Evolutionary conservation across 495 filamentous ascomycete genomes (phyloP).

Genomic region (Mytilinidion resinicola): DNA sequence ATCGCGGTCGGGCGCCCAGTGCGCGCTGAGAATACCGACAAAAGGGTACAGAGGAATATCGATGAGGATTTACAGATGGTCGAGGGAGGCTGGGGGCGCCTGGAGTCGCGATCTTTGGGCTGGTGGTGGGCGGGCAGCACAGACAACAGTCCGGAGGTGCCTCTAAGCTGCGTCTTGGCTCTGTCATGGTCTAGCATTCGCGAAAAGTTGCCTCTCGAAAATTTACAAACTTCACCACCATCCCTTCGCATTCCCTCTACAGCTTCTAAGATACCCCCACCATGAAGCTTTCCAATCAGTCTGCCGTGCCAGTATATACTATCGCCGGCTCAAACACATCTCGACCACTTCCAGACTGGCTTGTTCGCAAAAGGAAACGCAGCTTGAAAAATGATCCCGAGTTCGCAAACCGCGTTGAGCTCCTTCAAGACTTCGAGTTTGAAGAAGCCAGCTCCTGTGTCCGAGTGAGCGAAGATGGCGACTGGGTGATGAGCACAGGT

Average conservation of each 20-base stretch:
- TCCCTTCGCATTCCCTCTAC: background rate
- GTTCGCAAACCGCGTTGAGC: conserved; percentile 86
- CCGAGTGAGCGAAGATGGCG: conserved; percentile 86
- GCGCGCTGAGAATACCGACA: no score
- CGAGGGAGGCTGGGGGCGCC: no score
- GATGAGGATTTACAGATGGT: no score
- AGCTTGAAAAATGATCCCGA: conserved; percentile 90
- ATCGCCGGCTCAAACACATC: conserved; percentile 88
- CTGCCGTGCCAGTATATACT: conserved; percentile 89
- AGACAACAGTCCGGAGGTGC: no score
- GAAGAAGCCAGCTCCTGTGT: conserved; percentile 96
- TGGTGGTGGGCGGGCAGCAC: no score
- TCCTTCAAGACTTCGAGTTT: conserved; percentile 97
- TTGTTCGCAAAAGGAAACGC: conserved; percentile 82
- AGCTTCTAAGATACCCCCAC: conserved; percentile 3
- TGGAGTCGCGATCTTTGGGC: no score
- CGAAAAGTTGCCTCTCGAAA: background rate
- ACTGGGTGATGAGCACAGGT: conserved; percentile 98
- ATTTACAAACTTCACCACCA: background rate
- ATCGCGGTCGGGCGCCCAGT: no score
- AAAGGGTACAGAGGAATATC: no score
- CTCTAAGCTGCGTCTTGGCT: no score
- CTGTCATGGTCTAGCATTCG: background rate
- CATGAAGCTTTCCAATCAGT: conserved; percentile 88
- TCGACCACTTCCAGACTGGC: conserved; percentile 89